Conservation (phyloP, 345 rosid genomes). For the Eutrema japonicum region DNA sequence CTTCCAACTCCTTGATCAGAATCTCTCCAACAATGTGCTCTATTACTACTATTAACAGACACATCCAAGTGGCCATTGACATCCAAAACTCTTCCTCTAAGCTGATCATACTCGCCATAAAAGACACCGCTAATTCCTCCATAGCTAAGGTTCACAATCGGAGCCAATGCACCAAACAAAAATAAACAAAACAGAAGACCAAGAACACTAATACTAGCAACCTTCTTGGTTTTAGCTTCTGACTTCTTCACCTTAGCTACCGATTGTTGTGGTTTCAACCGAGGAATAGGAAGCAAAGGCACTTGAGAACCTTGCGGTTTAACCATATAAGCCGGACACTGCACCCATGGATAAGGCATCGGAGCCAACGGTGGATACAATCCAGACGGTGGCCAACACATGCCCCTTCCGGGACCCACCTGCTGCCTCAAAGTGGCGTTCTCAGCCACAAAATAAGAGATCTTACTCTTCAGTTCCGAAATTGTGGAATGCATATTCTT, state of each 20-base stretch:
- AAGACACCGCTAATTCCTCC: constrained; percentile 6
- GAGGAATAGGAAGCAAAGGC: constrained; percentile 86
- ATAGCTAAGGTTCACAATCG: constrained; percentile 56
- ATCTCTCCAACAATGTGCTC: constrained; percentile 5
- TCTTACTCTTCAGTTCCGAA: constrained; percentile 62
- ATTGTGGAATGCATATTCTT: constrained; percentile 74
- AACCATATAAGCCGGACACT: constrained; percentile 60
- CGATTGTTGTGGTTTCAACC: constrained; percentile 65
- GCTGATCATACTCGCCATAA: constrained; percentile 33
- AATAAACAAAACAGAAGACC: constrained; percentile 71
- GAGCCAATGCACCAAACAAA: constrained; percentile 72
- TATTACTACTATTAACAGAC: constrained; percentile 28
- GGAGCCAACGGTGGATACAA: constrained; percentile 57
- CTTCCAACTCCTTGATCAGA: constrained; percentile 13
- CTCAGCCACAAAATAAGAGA: constrained; percentile 79
- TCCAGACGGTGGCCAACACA: constrained; percentile 42
- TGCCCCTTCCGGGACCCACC: constrained; percentile 48
- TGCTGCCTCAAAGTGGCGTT: constrained; percentile 72
- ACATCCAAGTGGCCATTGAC: constrained; percentile 30
- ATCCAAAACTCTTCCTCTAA: constrained; percentile 58
- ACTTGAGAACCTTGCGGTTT: constrained; percentile 81
- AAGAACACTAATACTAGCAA: constrained; percentile 81
- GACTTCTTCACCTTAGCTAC: constrained; percentile 53
- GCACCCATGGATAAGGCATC: constrained; percentile 63
- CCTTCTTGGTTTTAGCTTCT: constrained; percentile 66